Base-by-base conservation (phyloP, 148 eudicot genomes). In the Arctostaphylos glauca region DNA sequence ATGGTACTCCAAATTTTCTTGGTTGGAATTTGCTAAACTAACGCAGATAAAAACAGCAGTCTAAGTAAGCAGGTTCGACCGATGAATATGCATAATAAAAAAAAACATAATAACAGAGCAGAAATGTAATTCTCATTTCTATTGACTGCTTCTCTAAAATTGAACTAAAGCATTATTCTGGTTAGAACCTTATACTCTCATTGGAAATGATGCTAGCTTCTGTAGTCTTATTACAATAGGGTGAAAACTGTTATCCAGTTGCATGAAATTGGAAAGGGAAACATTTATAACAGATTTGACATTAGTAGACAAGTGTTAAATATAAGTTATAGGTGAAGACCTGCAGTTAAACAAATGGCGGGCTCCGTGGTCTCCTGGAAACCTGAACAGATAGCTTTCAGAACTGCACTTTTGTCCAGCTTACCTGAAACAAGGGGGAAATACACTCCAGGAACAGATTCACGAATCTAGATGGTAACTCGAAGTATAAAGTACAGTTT, bases 361-460 rank as follows among this genome's bases (percentile, higher is more conserved):
- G 99, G 99, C 84, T 96, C 99, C 16, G 98, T 92, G 47, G 98
- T 94, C 90, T 96, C 99, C 87, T 96, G 88, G 77, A 93, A 96
- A 83, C 97, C 98, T 53, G 99, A 88, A 84, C 99, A 96, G 60
- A 96, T 92, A 85, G 99, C 99, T 85, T 93, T 96, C 62, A 96
- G 90, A 90, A 96, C 93, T 81, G 99, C 96, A 85, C 89, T 89
- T 84, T 88, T 96, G 84, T 87, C 93, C 88, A 94, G 86, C 89
- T 92, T 96, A 78, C 98, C 99, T 96, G 87, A 84, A 75, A 71
- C 50, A 16, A 79, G 50, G 68, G 1, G 50, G 67, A 74, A 79
- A 43, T 47, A 83, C 46, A 59, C 4, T 50, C 18, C 59, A 62
- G 72, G 78, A 64, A 6, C 48, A 44, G 21, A 52, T 60, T 78